Percentiles rank a stretch among this genome's conserved stretches.
phyloP scores from a whole-genome alignment of 148 eudicot genomes.

The Camellia lanceoleosa region DNA sequence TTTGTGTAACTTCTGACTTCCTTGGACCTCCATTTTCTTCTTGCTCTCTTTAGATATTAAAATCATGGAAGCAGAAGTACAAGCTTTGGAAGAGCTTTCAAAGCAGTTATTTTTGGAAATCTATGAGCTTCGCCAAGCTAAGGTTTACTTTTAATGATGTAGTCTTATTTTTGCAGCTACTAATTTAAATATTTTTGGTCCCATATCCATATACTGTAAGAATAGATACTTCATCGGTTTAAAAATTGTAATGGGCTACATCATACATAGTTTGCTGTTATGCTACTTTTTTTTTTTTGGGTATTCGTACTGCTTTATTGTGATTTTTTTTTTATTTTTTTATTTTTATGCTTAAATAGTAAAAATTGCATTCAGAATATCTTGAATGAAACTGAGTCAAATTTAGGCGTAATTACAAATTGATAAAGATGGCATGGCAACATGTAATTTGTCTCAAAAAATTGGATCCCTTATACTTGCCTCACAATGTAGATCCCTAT shows the following conservation, averaged over 20 bases:
- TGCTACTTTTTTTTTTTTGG: background rate
- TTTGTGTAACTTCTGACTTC: background rate
- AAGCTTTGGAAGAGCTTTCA: conserved; percentile 92
- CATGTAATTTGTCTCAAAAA: background rate
- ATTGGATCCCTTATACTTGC: background rate
- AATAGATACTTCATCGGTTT: background rate
- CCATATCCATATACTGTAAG: background rate
- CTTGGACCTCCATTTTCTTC: background rate
- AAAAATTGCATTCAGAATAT: background rate
- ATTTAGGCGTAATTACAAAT: background rate
- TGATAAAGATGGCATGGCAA: background rate
- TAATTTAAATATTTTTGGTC: background rate
- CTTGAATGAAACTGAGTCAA: background rate
- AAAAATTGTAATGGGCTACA: background rate
- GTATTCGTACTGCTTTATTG: background rate
- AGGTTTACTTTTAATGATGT: conserved; percentile 44
- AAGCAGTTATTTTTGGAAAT: conserved; percentile 93
- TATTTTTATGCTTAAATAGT: background rate
- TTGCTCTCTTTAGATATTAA: conserved; percentile 53
- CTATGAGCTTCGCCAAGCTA: conserved; percentile 98
- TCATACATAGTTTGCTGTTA: background rate
- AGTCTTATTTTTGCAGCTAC: conserved; percentile 5
- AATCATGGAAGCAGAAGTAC: conserved; percentile 86
- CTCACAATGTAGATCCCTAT: background rate
- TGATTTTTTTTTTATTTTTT: background rate